Percentiles rank a stretch among this genome's conserved stretches.
phyloP scores from a whole-genome alignment of 148 eudicot genomes.

The Persicaria tinctoria region DNA sequence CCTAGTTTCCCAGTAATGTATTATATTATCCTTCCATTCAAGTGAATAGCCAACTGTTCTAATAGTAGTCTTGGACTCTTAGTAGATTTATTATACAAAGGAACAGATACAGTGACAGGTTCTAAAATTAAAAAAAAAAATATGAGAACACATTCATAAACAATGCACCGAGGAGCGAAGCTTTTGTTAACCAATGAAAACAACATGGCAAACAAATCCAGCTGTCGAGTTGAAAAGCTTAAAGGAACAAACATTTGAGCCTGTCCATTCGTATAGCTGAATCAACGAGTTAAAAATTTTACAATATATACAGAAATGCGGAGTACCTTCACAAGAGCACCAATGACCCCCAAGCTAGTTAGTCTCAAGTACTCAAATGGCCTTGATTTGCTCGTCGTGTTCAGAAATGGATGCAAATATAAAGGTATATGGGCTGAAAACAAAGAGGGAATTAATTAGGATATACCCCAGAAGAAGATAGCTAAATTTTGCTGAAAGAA shows the following conservation, averaged over 20 bases:
- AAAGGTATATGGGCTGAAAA: conserved; percentile 92
- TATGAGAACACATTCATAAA: background rate
- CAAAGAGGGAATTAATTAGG: conserved; percentile 4
- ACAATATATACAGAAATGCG: background rate
- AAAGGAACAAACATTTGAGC: background rate
- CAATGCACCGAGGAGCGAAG: background rate
- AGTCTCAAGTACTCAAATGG: conserved; percentile 98
- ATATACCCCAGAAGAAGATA: background rate
- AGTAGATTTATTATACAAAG: background rate
- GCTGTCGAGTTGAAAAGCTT: background rate
- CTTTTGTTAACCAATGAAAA: conserved; percentile 4
- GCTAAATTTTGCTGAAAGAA: background rate
- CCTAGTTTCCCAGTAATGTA: background rate
- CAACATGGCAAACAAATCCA: background rate
- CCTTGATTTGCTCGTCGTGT: conserved; percentile 91
- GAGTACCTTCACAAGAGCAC: conserved; percentile 87
- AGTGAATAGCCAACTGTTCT: background rate
- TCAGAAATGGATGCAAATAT: conserved; percentile 92
- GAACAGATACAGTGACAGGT: background rate
- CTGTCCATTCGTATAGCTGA: background rate
- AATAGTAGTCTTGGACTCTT: background rate
- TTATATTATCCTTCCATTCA: background rate
- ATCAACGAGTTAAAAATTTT: background rate
- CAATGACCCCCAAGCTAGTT: conserved; percentile 92
- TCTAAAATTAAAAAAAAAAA: background rate